Percentiles rank a stretch among this genome's conserved stretches.
Conservation (phyloP, 352 stramenopile species). For the Globisporangium iwayamae region DNA sequence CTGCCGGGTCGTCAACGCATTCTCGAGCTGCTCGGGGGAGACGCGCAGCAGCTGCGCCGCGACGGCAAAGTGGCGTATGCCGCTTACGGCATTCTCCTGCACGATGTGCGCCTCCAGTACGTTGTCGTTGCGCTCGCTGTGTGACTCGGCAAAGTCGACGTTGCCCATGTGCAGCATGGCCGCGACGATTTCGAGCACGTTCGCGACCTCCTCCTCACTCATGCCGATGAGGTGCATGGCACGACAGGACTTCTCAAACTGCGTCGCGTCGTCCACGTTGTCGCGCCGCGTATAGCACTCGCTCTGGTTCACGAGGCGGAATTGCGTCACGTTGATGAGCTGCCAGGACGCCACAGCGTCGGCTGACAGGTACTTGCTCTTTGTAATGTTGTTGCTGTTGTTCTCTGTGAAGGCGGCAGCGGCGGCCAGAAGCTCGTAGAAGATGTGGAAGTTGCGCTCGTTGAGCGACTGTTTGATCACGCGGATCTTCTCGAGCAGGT, state of each 20-base stretch:
- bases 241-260: conserved; percentile 55
- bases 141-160: conserved; percentile 49
- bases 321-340: conserved; percentile 34
- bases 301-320: conserved; percentile 71
- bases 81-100: not conserved
- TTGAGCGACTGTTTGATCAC: conserved; percentile 72
- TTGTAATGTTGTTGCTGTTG: conserved; percentile 8
- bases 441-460: conserved; percentile 88
- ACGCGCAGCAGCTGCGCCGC: conserved; percentile 62
- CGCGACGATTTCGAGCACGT: conserved; percentile 72
- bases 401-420: conserved; percentile 6
- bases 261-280: conserved; percentile 54
- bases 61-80: conserved; percentile 38
- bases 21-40: conserved; percentile 41
- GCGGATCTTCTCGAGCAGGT: conserved; percentile 94
- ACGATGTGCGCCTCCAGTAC: conserved; percentile 22
- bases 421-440: conserved; percentile 78
- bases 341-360: conserved; percentile 26
- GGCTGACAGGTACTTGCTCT: not conserved
- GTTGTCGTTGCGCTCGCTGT: conserved; percentile 20
- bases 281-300: conserved; percentile 64
- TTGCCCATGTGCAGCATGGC: conserved; percentile 89
- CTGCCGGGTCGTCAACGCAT: conserved; percentile 58
- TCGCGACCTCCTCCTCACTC: conserved; percentile 43
- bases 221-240: conserved; percentile 85